Evolutionary conservation across 169 alveolate species (phyloP), one percentile per base, ranked within the genome.

Genomic region (Condylostoma magnum): DNA sequence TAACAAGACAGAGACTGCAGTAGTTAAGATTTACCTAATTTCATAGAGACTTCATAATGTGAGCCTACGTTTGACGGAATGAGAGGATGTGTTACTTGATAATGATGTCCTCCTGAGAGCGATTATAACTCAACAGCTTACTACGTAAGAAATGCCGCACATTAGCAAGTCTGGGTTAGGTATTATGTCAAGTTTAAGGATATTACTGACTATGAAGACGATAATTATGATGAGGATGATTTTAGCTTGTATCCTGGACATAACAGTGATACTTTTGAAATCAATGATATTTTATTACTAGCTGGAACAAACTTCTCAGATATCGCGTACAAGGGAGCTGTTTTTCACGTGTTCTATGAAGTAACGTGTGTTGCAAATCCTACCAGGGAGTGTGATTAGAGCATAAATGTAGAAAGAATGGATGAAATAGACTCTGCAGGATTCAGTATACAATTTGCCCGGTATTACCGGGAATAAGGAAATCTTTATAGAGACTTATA

Each of bases 71-170:
- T 55, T 37, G 71, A 33, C 36, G 71, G 71, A 2, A 60, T 55
- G 10, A 38, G 43, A 33, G 71, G 71, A 33, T 60, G 71, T 60
- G 33, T 8, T 1, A 22, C 71, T 12, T 60, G 71, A 55, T 6
- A 31, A 10, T 60, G 71, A 55, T 60, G 71, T 60, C 71, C 71
- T 60, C 71, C 71, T 2, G 71, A 60, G 31, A 60, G 28, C 3
- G 8, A 10, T n/a, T 15, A 27, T 1, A n/a, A 52, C 31, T n/a
- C 31, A 38, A 3, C 1, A n/a, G 3, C 34, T 1, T 60, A 60
- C 58, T 60, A 60, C 58, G 3, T 60, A 41, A 55, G 43, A 41
- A 41, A 41, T 10, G 71, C 71, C 18, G n/a, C 71, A 38, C 56
- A 60, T 18, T 55, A 60, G 31, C 18, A 38, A 6, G 2, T 60